Conservation (phyloP, 768 basidiomycete species). For the Tylopilus sp. region DNA sequence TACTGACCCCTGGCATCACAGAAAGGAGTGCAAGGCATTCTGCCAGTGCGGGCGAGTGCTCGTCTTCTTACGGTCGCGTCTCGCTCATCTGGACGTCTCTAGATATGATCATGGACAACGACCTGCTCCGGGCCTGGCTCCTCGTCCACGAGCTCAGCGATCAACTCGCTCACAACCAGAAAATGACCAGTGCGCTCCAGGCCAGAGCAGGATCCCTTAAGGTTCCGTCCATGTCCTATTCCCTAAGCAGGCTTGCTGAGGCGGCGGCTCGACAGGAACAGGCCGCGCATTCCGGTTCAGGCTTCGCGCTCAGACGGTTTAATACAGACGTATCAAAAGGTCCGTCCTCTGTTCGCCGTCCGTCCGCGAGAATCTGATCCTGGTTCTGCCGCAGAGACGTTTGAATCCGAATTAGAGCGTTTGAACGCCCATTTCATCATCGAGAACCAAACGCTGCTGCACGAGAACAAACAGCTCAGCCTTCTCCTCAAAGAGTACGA, state of each 20-base stretch:
- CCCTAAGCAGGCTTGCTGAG: conserved; percentile 9
- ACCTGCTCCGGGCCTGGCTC: conserved; percentile 73
- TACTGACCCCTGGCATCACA: no score
- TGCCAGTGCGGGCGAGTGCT: conserved; percentile 9
- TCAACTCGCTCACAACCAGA: conserved; percentile 80
- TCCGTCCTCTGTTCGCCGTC: conserved; percentile 25
- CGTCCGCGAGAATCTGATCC: conserved; percentile 12
- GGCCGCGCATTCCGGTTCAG: conserved; percentile 65
- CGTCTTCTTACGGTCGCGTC: conserved; percentile 4
- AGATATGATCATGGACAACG: conserved; percentile 55
- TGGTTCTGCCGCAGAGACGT: conserved; percentile 58
- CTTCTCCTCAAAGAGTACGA: conserved; percentile 92
- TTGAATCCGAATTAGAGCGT: conserved; percentile 90
- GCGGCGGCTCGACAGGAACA: conserved; percentile 51
- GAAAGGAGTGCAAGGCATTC: no score
- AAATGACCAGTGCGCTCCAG: conserved; percentile 64
- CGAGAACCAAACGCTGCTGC: conserved; percentile 87
- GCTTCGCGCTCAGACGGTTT: conserved; percentile 77
- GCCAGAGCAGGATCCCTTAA: conserved; percentile 70
- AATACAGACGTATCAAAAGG: conserved; percentile 88
- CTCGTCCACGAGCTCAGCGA: conserved; percentile 80
- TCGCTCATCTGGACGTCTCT: not conserved
- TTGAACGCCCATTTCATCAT: conserved; percentile 85
- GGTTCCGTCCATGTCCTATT: conserved; percentile 44
- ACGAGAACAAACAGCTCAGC: conserved; percentile 95